Percentiles rank a stretch among this genome's conserved stretches.
Conservation (phyloP, 2,329 filamentous ascomycete species). For the Phyllosticta paracitricarpa region DNA sequence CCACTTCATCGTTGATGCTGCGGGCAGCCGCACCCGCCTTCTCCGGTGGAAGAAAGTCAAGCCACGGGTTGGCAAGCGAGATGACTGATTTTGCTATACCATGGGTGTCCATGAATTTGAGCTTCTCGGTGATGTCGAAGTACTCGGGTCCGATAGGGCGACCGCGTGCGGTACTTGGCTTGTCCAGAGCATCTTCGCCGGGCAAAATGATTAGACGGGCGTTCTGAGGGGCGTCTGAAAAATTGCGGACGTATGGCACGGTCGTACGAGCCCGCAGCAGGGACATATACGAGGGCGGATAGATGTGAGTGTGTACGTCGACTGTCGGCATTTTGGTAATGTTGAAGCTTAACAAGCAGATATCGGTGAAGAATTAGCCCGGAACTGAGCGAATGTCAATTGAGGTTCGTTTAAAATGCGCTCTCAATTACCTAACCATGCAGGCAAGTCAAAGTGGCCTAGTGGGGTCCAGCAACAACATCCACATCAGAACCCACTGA, state of each 20-base stretch:
- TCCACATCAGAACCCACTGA: neutral
- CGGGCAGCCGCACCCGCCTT: conserved; percentile 55
- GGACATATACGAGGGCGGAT: conserved; percentile 49
- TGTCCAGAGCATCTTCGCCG: conserved; percentile 43
- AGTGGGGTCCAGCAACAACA: neutral
- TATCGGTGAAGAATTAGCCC: neutral
- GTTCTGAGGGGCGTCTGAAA: conserved; percentile 41
- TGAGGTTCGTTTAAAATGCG: neutral
- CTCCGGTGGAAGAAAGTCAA: conserved; percentile 63
- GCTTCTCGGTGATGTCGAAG: conserved; percentile 67
- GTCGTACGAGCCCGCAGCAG: conserved; percentile 46
- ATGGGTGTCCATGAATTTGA: conserved; percentile 81
- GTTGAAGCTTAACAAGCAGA: neutral
- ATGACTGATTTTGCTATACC: conserved; percentile 74
- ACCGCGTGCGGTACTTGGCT: conserved; percentile 50
- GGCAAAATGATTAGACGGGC: conserved; percentile 60
- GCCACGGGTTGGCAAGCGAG: conserved; percentile 86
- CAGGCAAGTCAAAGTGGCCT: neutral
- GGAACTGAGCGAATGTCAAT: no score
- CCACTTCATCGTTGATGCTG: conserved; percentile 68
- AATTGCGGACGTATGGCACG: conserved; percentile 63
- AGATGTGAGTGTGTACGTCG: conserved; percentile 55
- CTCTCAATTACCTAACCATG: neutral
- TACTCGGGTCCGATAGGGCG: conserved; percentile 78
- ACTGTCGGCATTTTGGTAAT: conserved; percentile 35